Conservation (phyloP, 768 basidiomycete species). For the Hericium alpestre region DNA sequence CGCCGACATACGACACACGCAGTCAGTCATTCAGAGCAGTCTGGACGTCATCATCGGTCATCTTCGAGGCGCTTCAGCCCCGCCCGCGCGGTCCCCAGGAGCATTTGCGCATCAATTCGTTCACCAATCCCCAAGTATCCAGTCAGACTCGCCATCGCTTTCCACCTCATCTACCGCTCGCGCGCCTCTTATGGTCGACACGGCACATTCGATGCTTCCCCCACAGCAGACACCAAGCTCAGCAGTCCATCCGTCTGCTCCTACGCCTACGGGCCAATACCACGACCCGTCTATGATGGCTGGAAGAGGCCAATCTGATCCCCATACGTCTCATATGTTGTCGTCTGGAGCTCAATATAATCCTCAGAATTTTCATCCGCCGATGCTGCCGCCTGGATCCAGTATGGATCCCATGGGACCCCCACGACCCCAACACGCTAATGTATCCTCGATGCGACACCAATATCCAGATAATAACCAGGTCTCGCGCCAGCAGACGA, state of each 20-base stretch:
- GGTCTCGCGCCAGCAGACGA: constrained; percentile 11
- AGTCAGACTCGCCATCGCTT: constrained; percentile 41
- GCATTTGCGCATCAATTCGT: constrained; percentile 42
- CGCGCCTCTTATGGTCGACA: constrained; percentile 11
- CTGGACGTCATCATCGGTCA: constrained; percentile 73
- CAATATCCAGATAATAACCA: constrained; percentile 34
- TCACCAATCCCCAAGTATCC: constrained; percentile 57
- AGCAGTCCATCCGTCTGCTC: constrained; percentile 4
- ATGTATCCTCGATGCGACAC: constrained; percentile 53
- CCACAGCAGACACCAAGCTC: constrained; percentile 2
- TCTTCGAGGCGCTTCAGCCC: constrained; percentile 45
- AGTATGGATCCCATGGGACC: constrained; percentile 10
- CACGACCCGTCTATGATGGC: neutral
- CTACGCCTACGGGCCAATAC: constrained; percentile 4
- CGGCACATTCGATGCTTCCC: constrained; percentile 17
- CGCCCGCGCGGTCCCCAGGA: constrained; percentile 54
- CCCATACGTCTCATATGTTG: constrained; percentile 3
- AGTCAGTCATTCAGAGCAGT: constrained; percentile 66
- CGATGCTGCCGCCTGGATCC: constrained; percentile 11
- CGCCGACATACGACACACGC: constrained; percentile 65
- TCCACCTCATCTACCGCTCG: constrained; percentile 30
- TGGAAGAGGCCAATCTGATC: neutral
- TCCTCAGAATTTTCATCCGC: constrained; percentile 3
- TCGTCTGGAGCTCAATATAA: constrained; percentile 5
- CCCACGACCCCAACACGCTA: constrained; percentile 24